Evolutionary conservation across 345 rosid species (phyloP).

Genomic region (Ceriops tagal): DNA sequence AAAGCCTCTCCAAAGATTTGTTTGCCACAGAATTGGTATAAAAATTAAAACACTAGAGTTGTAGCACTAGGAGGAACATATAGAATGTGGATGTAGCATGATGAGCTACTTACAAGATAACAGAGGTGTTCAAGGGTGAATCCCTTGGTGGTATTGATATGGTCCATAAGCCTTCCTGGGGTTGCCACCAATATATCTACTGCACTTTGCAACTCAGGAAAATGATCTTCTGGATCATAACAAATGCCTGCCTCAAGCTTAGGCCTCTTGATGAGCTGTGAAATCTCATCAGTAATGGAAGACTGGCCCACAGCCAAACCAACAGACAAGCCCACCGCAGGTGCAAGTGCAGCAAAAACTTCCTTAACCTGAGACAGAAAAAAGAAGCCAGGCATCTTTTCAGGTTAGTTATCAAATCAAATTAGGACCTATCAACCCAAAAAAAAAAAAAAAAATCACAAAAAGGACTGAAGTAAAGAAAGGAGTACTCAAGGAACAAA

Average conservation of each 20-base stretch:
- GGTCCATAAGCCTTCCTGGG: conserved; percentile 99
- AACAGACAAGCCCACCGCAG: conserved; percentile 86
- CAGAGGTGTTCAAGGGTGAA: conserved; percentile 91
- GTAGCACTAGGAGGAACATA: neutral
- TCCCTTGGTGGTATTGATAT: conserved; percentile 77
- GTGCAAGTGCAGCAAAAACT: conserved; percentile 87
- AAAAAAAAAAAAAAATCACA: neutral
- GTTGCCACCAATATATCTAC: conserved; percentile 96
- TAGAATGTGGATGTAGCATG: conserved; percentile 5
- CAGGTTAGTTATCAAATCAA: neutral
- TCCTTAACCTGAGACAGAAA: conserved; percentile 63
- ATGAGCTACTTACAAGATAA: conserved; percentile 65
- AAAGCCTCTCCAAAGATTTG: neutral
- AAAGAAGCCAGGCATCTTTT: neutral
- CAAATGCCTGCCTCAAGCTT: conserved; percentile 81
- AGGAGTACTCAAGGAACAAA: neutral
- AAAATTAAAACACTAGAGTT: neutral
- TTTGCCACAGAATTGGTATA: neutral
- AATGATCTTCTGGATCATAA: conserved; percentile 63
- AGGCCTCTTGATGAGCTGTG: conserved; percentile 69
- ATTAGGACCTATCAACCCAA: neutral
- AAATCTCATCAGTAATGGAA: conserved; percentile 80
- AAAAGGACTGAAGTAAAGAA: neutral
- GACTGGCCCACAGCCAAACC: conserved; percentile 96
- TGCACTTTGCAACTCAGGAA: conserved; percentile 52